Conservation (phyloP, 176 grass and related monocot genomes). For the Raddia guianensis region DNA sequence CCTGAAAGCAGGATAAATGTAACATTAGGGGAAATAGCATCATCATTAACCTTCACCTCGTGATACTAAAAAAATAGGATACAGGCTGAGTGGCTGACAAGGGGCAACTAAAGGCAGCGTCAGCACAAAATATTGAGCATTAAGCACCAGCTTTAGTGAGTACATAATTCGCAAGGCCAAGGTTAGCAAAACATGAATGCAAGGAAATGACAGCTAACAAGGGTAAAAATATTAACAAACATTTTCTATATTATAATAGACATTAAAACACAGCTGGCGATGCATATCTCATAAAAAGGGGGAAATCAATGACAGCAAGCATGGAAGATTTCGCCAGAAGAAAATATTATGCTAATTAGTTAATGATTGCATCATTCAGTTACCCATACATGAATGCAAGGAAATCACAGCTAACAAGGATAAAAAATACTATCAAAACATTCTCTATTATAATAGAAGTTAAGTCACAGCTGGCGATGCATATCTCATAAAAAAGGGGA, state of each 20-base stretch:
- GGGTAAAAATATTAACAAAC: neutral
- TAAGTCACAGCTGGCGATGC: neutral
- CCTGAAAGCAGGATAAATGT: slow-evolving; percentile 37
- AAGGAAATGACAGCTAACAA: neutral
- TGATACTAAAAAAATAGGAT: slow-evolving; percentile 4
- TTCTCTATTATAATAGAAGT: neutral
- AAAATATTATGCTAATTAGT: neutral
- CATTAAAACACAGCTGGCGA: neutral
- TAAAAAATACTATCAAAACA: neutral
- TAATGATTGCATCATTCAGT: neutral
- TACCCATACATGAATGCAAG: neutral
- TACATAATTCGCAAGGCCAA: neutral
- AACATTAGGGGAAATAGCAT: neutral
- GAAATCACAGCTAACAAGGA: neutral
- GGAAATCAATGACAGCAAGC: neutral
- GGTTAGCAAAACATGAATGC: neutral
- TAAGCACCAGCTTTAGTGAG: slow-evolving; percentile 13
- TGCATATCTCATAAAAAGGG: neutral
- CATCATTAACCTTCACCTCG: neutral
- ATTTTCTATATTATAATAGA: neutral
- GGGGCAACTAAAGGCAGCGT: slow-evolving; percentile 10
- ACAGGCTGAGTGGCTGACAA: neutral
- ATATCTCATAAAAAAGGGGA: neutral
- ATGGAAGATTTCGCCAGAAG: neutral
- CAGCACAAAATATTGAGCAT: neutral